Percentiles rank a stretch among this genome's conserved stretches.
Conservation (phyloP, 2,329 filamentous ascomycete genomes). For the Metarhizium album region DNA sequence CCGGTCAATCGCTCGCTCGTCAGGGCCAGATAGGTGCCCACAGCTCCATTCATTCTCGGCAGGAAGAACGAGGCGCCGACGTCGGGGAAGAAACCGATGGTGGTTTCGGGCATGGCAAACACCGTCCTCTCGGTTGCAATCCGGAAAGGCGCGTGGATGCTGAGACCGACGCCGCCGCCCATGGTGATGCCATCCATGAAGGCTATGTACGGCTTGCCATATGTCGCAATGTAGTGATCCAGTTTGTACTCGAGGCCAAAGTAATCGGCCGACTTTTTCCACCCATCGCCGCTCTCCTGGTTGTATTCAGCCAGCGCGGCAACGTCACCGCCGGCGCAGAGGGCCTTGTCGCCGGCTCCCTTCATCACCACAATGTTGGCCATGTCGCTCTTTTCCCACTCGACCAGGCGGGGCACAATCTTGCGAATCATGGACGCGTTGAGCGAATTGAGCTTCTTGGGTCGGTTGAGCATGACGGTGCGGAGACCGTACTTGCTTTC, state of each 20-base stretch:
- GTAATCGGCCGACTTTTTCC: conserved; percentile 68
- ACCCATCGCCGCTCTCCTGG: conserved; percentile 53
- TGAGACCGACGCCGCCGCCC: conserved; percentile 92
- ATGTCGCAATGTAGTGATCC: conserved; percentile 90
- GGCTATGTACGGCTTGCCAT: conserved; percentile 83
- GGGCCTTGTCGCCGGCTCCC: conserved; percentile 71
- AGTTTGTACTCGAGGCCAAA: conserved; percentile 94
- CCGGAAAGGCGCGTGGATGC: conserved; percentile 87
- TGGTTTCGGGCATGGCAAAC: conserved; percentile 98
- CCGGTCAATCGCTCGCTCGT: conserved; percentile 78
- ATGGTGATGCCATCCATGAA: conserved; percentile 98
- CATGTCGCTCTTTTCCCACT: conserved; percentile 92
- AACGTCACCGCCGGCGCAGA: conserved; percentile 93
- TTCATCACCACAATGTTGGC: conserved; percentile 90
- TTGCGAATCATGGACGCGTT: conserved; percentile 93
- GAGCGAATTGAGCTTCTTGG: conserved; percentile 82
- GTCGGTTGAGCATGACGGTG: conserved; percentile 88
- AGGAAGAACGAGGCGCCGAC: conserved; percentile 96
- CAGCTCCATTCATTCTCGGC: conserved; percentile 71
- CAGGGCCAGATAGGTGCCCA: conserved; percentile 87
- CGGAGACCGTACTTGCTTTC: conserved; percentile 79
- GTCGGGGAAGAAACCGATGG: conserved; percentile 96
- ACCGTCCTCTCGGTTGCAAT: conserved; percentile 93
- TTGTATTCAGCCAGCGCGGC: conserved; percentile 67
- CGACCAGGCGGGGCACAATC: conserved; percentile 76